These are phyloP conservation scores for Dinochytrium kinnereticum DNA, from an alignment of 371 early-diverging fungal species.

Conservation along the genomic window DNA sequence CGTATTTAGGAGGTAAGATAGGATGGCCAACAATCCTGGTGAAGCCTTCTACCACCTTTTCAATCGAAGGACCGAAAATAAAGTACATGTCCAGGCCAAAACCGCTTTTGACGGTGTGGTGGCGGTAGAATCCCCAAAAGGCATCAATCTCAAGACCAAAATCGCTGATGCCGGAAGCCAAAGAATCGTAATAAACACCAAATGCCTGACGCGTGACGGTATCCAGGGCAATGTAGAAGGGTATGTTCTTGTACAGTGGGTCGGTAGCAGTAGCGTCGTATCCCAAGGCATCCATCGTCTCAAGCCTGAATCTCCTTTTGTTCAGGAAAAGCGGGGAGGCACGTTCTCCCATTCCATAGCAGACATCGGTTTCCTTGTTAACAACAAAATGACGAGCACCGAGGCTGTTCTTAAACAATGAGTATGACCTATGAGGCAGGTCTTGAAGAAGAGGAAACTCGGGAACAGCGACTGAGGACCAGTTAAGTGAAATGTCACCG, in stretches of 20 bases:
- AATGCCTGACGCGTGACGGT: slow-evolving; percentile 44
- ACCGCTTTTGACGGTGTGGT: slow-evolving; percentile 23
- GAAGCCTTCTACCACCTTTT: slow-evolving; percentile 49
- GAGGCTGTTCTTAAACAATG: slow-evolving; percentile 37
- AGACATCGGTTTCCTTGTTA: slow-evolving; percentile 36
- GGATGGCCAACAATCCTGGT: slow-evolving; percentile 54
- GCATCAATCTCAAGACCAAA: slow-evolving; percentile 53
- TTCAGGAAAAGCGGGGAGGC: slow-evolving; percentile 55
- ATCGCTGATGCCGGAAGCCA: slow-evolving; percentile 53
- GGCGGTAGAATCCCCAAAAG: slow-evolving; percentile 63
- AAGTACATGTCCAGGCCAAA: slow-evolving; percentile 60
- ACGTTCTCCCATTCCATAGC: slow-evolving; percentile 62
- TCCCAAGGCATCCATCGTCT: slow-evolving; percentile 62
- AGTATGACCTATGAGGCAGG: slow-evolving; percentile 58
- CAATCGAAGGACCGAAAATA: slow-evolving; percentile 58
- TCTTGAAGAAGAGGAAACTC: slow-evolving; percentile 58
- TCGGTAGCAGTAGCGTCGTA: slow-evolving; percentile 62
- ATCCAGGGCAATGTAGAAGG: slow-evolving; percentile 58
- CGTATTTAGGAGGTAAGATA: slow-evolving; percentile 58
- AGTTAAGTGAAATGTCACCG: slow-evolving; percentile 27
- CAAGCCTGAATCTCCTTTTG: slow-evolving; percentile 57
- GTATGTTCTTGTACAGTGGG: slow-evolving; percentile 66
- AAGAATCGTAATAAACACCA: slow-evolving; percentile 64
- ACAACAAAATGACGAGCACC: slow-evolving; percentile 36
- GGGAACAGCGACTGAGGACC: slow-evolving; percentile 8